Evolutionary conservation across 2,329 filamentous ascomycete species (phyloP).

Genomic region (Penicillium sp.): DNA sequence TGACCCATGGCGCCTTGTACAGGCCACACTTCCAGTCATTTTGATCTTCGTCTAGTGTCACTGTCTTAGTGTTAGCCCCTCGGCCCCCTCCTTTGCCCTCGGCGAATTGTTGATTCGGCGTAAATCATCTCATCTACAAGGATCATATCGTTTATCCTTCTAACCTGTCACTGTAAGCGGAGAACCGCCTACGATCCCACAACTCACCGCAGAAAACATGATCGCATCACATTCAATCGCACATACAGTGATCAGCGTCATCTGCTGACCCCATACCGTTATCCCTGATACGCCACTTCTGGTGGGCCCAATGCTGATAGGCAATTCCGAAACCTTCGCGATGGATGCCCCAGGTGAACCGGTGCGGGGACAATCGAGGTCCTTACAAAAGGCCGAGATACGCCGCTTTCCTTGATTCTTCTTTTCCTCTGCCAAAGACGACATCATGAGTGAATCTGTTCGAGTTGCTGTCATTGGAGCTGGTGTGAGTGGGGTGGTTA

Average conservation of each 20-base stretch:
- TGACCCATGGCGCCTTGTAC: constrained; percentile 29
- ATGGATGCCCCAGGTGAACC: background rate
- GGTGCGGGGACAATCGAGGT: background rate
- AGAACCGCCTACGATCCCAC: constrained; percentile 19
- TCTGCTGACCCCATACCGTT: background rate
- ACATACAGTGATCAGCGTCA: no score
- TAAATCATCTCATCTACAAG: background rate
- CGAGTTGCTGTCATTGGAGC: constrained; percentile 50
- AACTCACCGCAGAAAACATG: constrained; percentile 26
- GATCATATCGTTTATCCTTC: background rate
- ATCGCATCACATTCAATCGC: constrained; percentile 10
- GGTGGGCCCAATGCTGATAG: background rate
- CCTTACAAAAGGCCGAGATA: no score
- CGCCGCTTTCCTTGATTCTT: background rate
- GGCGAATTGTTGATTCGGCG: background rate
- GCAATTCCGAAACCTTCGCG: constrained; percentile 14
- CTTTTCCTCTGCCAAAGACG: background rate
- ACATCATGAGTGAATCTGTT: constrained; percentile 22
- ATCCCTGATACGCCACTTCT: constrained; percentile 1
- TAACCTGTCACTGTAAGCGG: background rate
- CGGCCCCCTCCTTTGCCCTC: constrained; percentile 14
- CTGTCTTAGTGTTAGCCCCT: constrained; percentile 8
- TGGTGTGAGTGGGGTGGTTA: constrained; percentile 50
- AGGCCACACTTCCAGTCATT: background rate
- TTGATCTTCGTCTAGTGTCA: background rate